A percentile compares a stretch with the other conserved stretches of the same genome.
phyloP scores from a whole-genome alignment of 257 asterid species.

The Plantago ovata region DNA sequence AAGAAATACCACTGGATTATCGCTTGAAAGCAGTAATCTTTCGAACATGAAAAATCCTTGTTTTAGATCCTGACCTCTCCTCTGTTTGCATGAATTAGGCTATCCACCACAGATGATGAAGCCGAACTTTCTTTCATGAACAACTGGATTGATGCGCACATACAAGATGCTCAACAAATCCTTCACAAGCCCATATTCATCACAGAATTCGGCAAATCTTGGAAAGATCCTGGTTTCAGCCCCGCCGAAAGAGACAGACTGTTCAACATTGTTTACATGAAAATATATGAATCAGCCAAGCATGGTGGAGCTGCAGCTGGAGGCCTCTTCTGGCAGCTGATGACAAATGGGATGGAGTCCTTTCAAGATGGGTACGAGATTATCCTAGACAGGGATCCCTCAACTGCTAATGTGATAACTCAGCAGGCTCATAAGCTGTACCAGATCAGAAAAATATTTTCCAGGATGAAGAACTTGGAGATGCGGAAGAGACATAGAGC shows the following conservation, averaged over 20 bases:
- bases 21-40: no score
- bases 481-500: conserved; percentile 44
- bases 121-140: conserved; percentile 49
- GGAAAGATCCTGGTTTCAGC: conserved; percentile 57
- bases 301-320: conserved; percentile 83
- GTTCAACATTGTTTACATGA: conserved; percentile 54
- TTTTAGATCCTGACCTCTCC: background rate
- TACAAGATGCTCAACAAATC: conserved; percentile 58
- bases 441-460: conserved; percentile 46
- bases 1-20: no score
- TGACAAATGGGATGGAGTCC: conserved; percentile 60
- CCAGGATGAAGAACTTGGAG: conserved; percentile 39
- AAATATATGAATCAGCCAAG: conserved; percentile 69
- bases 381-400: conserved; percentile 48
- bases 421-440: conserved; percentile 55
- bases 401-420: conserved; percentile 62
- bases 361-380: conserved; percentile 76
- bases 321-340: conserved; percentile 90
- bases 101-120: conserved; percentile 44
- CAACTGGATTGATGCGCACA: conserved; percentile 69
- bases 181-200: conserved; percentile 72
- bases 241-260: conserved; percentile 51
- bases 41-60: no score
- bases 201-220: conserved; percentile 77
- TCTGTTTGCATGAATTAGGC: conserved; percentile 37